Base-by-base conservation (phyloP, 805 yeast genomes). In the Yarrowia yakushimensis region DNA sequence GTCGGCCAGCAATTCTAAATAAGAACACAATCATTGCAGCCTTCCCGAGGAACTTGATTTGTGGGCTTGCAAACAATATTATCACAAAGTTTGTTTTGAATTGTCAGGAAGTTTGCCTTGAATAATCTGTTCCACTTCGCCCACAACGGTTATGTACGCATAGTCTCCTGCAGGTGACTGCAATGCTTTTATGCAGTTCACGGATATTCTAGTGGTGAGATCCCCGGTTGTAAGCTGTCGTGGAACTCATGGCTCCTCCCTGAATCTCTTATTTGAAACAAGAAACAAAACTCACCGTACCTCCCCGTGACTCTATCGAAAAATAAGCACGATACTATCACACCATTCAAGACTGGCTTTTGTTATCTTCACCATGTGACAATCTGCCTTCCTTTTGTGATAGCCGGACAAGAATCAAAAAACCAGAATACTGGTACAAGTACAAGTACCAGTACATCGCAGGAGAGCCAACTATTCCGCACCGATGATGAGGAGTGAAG, bases 301-400 rank as follows among this genome's bases (percentile, higher is more conserved):
- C n/a, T n/a, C n/a, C n/a, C n/a, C n/a, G n/a, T n/a, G n/a, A n/a
- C n/a, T n/a, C n/a, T n/a, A n/a, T n/a, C n/a, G n/a, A n/a, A n/a
- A n/a, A n/a, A 22, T 41, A 41, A 23, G 33, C 48, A 42, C 20
- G 5, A 11, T 4, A 4, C 2, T 5, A 42, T 42, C 33, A 17
- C 48, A 27, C 48, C 52, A 18, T 28, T 45, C 17, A 10, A n/a
- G 20, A 13, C 36, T 45, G 18, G 52, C 36, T 30, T 45, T 45
- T 45, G 17, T 36, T 45, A 12, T 30, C 52, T 45, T 45, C 36
- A 13, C 52, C 52, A 45, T 45, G 52, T 45, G 52, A 45, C 36
- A 30, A 45, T 30, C 52, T 4, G 9, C 17, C 5, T 31, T 8
- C 4, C 4, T 5, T 4, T 25, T 25, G 4, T 25, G 27, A 25